phyloP scores from a whole-genome alignment of 371 early-diverging fungal genomes.

The Actinomortierella wolfii region DNA sequence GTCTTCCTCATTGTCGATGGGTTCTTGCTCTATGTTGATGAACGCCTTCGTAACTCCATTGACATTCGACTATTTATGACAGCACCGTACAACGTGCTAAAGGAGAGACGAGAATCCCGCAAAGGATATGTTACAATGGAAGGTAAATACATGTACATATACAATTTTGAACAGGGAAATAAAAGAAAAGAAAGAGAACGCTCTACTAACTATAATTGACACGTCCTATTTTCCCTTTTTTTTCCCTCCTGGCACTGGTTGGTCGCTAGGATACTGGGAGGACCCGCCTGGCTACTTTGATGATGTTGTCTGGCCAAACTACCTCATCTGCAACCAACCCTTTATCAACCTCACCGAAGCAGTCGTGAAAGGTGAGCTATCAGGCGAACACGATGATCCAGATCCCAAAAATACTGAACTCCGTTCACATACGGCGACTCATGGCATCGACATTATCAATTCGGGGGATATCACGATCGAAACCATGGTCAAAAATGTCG shows the following conservation, averaged over 20 bases:
- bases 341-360: constrained; percentile 29
- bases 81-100: constrained; percentile 64
- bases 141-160: constrained; percentile 51
- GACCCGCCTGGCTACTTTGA: constrained; percentile 92
- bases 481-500: constrained; percentile 19
- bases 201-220: background rate
- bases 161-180: background rate
- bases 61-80: constrained; percentile 70
- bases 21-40: constrained; percentile 70
- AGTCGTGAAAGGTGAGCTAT: constrained; percentile 5
- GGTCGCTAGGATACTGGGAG: constrained; percentile 65
- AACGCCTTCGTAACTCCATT: constrained; percentile 50
- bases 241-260: background rate
- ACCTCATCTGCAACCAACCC: constrained; percentile 55
- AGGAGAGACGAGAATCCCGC: constrained; percentile 69
- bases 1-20: constrained; percentile 73
- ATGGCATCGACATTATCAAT: constrained; percentile 22
- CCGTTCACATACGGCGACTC: constrained; percentile 16
- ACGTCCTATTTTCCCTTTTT: constrained; percentile 3
- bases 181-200: background rate
- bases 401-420: background rate
- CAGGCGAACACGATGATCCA: constrained; percentile 8
- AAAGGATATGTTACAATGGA: constrained; percentile 76
- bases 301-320: constrained; percentile 84
- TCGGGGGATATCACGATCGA: constrained; percentile 19